These are phyloP conservation scores for Aristolochia californica DNA, from an alignment of 164 flowering plant genomes.

Conservation along the genomic window DNA sequence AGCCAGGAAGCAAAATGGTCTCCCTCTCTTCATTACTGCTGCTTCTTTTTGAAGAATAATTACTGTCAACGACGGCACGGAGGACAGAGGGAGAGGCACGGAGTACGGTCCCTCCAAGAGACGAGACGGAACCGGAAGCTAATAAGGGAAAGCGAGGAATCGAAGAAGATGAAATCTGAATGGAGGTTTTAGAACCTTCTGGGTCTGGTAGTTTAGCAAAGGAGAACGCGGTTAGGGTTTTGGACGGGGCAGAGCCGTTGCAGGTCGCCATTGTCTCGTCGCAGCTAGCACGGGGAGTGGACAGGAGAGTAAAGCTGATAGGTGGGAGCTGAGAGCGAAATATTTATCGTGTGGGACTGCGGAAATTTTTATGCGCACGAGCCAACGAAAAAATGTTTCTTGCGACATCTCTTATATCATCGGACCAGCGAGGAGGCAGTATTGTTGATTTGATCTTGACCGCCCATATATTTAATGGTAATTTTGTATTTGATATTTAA, in stretches of 20 bases:
- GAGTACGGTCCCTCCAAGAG: conserved; percentile 1
- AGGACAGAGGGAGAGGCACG: conserved; percentile 3
- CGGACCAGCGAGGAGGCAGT: too few species aligned
- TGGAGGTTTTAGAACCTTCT: not conserved
- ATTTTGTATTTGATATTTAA: too few species aligned
- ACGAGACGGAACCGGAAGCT: conserved; percentile 8
- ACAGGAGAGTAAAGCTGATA: not conserved
- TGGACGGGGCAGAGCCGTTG: conserved; percentile 18
- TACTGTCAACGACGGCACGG: conserved; percentile 32
- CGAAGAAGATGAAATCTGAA: not conserved
- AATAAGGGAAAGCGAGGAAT: conserved; percentile 6
- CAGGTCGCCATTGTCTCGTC: conserved; percentile 15
- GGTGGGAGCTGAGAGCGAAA: not conserved
- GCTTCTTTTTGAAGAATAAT: conserved; percentile 57
- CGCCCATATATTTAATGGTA: too few species aligned
- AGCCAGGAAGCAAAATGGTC: conserved; percentile 88
- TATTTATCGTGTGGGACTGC: not conserved
- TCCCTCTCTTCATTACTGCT: conserved; percentile 71
- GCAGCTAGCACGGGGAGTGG: conserved; percentile 1
- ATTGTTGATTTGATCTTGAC: too few species aligned
- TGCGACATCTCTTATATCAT: too few species aligned
- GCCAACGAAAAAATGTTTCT: too few species aligned
- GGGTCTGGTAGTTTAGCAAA: not conserved
- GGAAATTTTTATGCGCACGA: too few species aligned
- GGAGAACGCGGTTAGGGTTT: conserved; percentile 24